Percentiles rank a stretch among this genome's conserved stretches.
phyloP scores from a whole-genome alignment of 805 yeast species.

The Jamesozyma spencerorum region DNA sequence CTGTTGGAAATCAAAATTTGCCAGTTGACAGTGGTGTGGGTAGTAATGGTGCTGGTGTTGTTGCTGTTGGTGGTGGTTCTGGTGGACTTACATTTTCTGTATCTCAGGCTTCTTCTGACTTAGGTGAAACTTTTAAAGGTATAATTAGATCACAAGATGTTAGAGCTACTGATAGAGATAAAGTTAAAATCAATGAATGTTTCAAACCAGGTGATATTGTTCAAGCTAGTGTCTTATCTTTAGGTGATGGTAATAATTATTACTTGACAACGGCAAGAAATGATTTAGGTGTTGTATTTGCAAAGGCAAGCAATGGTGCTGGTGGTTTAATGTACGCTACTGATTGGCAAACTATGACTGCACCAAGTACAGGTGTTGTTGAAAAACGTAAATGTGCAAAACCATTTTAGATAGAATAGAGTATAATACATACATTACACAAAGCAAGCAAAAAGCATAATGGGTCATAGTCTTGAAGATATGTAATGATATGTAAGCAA shows the following conservation, averaged over 20 bases:
- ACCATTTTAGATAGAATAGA: constrained; percentile 42
- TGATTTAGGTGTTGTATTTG: constrained; percentile 90
- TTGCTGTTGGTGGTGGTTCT: constrained; percentile 46
- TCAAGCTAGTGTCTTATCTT: constrained; percentile 65
- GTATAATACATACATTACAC: constrained; percentile 1
- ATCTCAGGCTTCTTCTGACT: constrained; percentile 48
- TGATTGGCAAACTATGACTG: constrained; percentile 94
- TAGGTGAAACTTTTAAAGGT: constrained; percentile 86
- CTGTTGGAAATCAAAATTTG: constrained; percentile 48
- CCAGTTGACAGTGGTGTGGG: constrained; percentile 61
- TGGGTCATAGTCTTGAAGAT: too few species aligned
- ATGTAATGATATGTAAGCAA: too few species aligned
- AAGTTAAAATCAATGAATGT: constrained; percentile 66
- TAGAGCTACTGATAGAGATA: constrained; percentile 83
- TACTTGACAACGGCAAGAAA: constrained; percentile 83
- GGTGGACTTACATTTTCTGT: constrained; percentile 38
- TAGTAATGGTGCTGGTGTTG: constrained; percentile 37
- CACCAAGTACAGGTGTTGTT: constrained; percentile 60
- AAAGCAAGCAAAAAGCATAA: constrained; percentile 1
- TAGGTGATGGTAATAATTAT: constrained; percentile 91
- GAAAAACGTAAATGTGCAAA: constrained; percentile 89
- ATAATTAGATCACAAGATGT: constrained; percentile 80
- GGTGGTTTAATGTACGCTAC: constrained; percentile 79
- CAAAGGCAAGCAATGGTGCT: constrained; percentile 53
- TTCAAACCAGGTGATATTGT: constrained; percentile 91